Evolutionary conservation across 805 yeast genomes (phyloP).

Genomic region (Millerago galiae): DNA sequence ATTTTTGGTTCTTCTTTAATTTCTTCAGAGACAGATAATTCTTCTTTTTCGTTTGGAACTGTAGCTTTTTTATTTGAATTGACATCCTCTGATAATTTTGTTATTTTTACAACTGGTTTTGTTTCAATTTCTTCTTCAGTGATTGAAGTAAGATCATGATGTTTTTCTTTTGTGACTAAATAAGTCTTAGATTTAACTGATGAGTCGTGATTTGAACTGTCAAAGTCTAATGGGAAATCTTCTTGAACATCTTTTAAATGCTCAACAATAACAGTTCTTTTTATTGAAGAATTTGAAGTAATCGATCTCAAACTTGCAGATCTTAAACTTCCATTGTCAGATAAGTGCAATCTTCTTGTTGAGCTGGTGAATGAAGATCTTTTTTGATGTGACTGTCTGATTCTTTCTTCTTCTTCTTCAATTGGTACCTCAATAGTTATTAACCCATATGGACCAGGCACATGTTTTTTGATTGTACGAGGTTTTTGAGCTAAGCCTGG

Average conservation of each 20-base stretch:
- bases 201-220: neutral
- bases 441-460: slow-evolving; percentile 70
- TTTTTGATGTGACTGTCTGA: slow-evolving; percentile 1
- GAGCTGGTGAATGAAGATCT: slow-evolving; percentile 4
- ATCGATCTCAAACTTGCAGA: slow-evolving; percentile 9
- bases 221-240: slow-evolving; percentile 11
- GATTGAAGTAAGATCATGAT: slow-evolving; percentile 12
- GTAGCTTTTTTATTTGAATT: neutral
- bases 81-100: neutral
- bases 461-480: slow-evolving; percentile 57
- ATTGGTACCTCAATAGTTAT: slow-evolving; percentile 65
- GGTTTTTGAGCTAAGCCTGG: slow-evolving; percentile 14
- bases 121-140: slow-evolving; percentile 9
- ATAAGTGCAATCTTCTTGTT: slow-evolving; percentile 1
- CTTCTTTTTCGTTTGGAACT: no score
- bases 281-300: slow-evolving; percentile 10
- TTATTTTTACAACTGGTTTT: no score
- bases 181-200: neutral
- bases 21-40: no score
- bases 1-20: no score
- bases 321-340: slow-evolving; percentile 4
- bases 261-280: slow-evolving; percentile 15
- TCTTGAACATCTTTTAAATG: slow-evolving; percentile 19
- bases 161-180: neutral
- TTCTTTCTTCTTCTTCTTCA: slow-evolving; percentile 19